phyloP scores from a whole-genome alignment of 1,284 basidiomycete genomes.

The Apiotrichum siamense region DNA sequence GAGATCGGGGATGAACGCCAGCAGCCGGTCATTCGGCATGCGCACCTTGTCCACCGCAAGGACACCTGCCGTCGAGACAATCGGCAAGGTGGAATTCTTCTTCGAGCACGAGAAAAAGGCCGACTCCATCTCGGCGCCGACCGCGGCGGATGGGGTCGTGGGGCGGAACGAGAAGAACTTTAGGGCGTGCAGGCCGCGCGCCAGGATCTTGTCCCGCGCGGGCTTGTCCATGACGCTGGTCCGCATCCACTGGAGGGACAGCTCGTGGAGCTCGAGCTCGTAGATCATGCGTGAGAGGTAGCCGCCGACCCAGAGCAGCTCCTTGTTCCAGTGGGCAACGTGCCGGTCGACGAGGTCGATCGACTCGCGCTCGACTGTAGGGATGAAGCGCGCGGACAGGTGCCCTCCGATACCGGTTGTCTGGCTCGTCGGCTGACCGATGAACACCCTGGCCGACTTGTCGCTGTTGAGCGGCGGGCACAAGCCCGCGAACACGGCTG shows the following conservation, averaged over 20 bases:
- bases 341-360: slow-evolving; percentile 70
- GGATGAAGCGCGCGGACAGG: slow-evolving; percentile 86
- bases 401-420: slow-evolving; percentile 91
- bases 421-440: slow-evolving; percentile 59
- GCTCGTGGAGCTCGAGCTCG: slow-evolving; percentile 65
- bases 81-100: slow-evolving; percentile 54
- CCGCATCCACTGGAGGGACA: slow-evolving; percentile 45
- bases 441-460: slow-evolving; percentile 34
- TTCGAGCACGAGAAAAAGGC: slow-evolving; percentile 69
- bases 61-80: slow-evolving; percentile 77
- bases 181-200: slow-evolving; percentile 71
- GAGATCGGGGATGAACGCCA: slow-evolving; percentile 71
- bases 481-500: slow-evolving; percentile 78
- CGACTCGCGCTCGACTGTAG: slow-evolving; percentile 93
- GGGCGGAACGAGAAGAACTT: slow-evolving; percentile 81
- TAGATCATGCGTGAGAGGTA: slow-evolving; percentile 72
- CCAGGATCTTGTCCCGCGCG: slow-evolving; percentile 56
- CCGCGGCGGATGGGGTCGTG: slow-evolving; percentile 79
- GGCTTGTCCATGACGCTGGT: slow-evolving; percentile 48
- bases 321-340: slow-evolving; percentile 60
- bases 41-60: slow-evolving; percentile 65
- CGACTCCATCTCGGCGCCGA: slow-evolving; percentile 70
- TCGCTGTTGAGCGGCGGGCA: slow-evolving; percentile 70
- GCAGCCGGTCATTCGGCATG: slow-evolving; percentile 67
- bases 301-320: slow-evolving; percentile 76